These are phyloP conservation scores for Colletotrichum tabaci DNA, from an alignment of 2,329 filamentous ascomycete genomes.

Conservation along the genomic window DNA sequence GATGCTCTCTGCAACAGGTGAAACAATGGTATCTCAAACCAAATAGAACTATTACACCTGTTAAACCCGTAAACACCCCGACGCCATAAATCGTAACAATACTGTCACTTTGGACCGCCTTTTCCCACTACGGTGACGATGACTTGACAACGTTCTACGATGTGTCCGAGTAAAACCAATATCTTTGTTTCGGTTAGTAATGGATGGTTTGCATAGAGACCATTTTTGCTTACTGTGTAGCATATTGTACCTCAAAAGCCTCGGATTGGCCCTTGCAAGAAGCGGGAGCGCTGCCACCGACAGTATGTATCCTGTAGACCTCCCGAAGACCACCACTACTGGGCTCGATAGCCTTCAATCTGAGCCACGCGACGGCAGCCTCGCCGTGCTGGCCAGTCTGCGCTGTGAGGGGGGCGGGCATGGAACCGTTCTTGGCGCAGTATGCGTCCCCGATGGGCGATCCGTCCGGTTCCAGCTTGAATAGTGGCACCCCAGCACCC, in stretches of 20 bases:
- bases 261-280: constrained; percentile 78
- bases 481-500: constrained; percentile 79
- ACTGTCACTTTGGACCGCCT: not conserved
- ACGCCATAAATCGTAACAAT: constrained; percentile 25
- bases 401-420: constrained; percentile 74
- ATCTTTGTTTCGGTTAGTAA: constrained; percentile 47
- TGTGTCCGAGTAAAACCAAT: constrained; percentile 55
- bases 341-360: constrained; percentile 70
- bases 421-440: constrained; percentile 73
- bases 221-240: constrained; percentile 80
- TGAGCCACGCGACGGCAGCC: constrained; percentile 85
- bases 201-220: constrained; percentile 11
- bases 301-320: constrained; percentile 88
- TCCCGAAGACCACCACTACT: constrained; percentile 77
- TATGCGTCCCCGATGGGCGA: constrained; percentile 72
- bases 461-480: constrained; percentile 77
- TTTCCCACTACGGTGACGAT: not conserved
- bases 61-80: constrained; percentile 3
- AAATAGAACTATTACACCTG: constrained; percentile 11
- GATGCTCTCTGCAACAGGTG: not conserved
- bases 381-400: constrained; percentile 73
- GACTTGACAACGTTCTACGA: constrained; percentile 20
- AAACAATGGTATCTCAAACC: constrained; percentile 38
- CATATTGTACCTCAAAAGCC: constrained; percentile 82
- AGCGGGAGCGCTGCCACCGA: constrained; percentile 81